Evolutionary conservation across 805 yeast species (phyloP).

Genomic region (Kuraishia piskuri): DNA sequence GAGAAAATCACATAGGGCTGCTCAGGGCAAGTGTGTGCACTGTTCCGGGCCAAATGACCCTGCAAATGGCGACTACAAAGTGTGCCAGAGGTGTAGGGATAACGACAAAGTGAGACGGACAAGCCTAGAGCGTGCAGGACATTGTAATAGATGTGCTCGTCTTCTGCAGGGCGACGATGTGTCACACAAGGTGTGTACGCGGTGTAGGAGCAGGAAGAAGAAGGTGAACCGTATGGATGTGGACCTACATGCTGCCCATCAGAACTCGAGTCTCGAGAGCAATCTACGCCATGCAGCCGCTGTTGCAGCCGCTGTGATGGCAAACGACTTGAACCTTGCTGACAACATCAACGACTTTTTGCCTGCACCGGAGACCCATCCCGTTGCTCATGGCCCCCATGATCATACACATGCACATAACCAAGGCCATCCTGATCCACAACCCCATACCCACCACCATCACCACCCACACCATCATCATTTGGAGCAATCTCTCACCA

Average conservation of each 20-base stretch:
- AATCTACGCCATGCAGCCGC: conserved; percentile 3
- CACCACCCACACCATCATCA: background rate
- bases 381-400: background rate
- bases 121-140: conserved; percentile 46
- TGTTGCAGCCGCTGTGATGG: conserved; percentile 6
- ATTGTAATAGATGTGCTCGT: conserved; percentile 56
- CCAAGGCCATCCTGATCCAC: background rate
- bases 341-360: background rate
- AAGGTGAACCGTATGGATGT: conserved; percentile 11
- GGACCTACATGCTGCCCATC: conserved; percentile 4
- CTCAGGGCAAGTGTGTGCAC: conserved; percentile 60
- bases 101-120: conserved; percentile 52
- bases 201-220: conserved; percentile 48
- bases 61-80: conserved; percentile 42
- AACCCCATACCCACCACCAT: background rate
- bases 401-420: background rate
- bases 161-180: conserved; percentile 37
- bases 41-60: conserved; percentile 50
- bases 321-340: conserved; percentile 1
- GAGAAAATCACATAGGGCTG: conserved; percentile 49
- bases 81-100: conserved; percentile 56
- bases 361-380: background rate
- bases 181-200: conserved; percentile 46
- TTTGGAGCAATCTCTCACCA: conserved; percentile 13
- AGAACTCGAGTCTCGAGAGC: background rate